These are phyloP conservation scores for Sporothrix sp. DNA, from an alignment of 2,329 filamentous ascomycete genomes.

Conservation along the genomic window DNA sequence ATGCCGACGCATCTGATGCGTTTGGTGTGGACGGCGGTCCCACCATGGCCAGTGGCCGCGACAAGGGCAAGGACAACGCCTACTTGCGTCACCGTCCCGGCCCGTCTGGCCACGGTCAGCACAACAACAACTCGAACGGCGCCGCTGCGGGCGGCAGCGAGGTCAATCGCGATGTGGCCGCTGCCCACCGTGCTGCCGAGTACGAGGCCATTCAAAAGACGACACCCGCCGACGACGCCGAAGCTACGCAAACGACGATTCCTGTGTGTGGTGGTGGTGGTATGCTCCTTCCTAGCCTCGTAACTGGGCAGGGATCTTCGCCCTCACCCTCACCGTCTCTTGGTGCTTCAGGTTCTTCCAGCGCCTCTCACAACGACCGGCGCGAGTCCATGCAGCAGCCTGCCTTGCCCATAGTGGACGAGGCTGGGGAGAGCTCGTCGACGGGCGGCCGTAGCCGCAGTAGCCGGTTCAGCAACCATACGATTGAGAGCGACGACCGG, in stretches of 20 bases:
- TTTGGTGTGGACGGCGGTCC: slow-evolving; percentile 50
- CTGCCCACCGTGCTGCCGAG: slow-evolving; percentile 33
- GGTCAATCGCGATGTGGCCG: slow-evolving; percentile 20
- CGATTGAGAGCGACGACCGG: slow-evolving; percentile 24
- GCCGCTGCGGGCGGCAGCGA: neutral
- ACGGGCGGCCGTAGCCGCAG: slow-evolving; percentile 49
- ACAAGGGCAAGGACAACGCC: slow-evolving; percentile 24
- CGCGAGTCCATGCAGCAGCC: slow-evolving; percentile 43
- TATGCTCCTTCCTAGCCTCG: neutral
- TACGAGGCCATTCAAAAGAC: slow-evolving; percentile 28
- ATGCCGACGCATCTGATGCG: slow-evolving; percentile 17
- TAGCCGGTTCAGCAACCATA: slow-evolving; percentile 27
- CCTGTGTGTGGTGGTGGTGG: neutral
- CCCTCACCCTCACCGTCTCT: neutral
- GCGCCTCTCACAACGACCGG: slow-evolving; percentile 31
- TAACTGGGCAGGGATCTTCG: neutral
- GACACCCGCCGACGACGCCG: neutral
- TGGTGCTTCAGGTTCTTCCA: neutral
- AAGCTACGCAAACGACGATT: slow-evolving; percentile 2
- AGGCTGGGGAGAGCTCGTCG: slow-evolving; percentile 69
- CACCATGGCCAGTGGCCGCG: slow-evolving; percentile 24
- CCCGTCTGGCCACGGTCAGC: neutral
- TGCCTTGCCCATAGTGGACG: slow-evolving; percentile 75
- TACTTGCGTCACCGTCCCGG: slow-evolving; percentile 23
- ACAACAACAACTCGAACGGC: neutral